These are phyloP conservation scores for Pyrenophora seminiperda DNA, from an alignment of 2,329 filamentous ascomycete genomes.

Conservation along the genomic window DNA sequence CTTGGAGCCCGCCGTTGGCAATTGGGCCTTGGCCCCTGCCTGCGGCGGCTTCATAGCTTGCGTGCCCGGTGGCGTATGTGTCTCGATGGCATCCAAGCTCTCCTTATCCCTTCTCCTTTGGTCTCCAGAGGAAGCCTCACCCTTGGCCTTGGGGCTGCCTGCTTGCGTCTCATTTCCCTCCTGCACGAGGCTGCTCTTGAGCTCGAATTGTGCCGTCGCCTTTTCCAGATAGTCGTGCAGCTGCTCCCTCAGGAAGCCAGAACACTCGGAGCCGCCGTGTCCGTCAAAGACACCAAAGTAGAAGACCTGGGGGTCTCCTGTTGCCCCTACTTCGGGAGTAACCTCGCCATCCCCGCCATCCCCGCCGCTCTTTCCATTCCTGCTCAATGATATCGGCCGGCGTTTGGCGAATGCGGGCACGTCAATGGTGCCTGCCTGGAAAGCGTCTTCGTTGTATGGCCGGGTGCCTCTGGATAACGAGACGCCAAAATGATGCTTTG, in stretches of 20 bases:
- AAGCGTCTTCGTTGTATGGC: constrained; percentile 89
- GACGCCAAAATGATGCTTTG: constrained; percentile 94
- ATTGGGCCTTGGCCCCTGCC: constrained; percentile 24
- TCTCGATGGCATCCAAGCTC: constrained; percentile 53
- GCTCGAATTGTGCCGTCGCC: constrained; percentile 74
- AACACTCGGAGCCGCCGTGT: constrained; percentile 88
- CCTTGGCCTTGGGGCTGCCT: constrained; percentile 32
- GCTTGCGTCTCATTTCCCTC: constrained; percentile 30
- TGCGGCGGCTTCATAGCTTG: constrained; percentile 48
- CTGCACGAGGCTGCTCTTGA: constrained; percentile 71
- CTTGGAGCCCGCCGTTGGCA: constrained; percentile 34
- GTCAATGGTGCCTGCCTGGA: constrained; percentile 91
- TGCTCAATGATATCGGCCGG: constrained; percentile 68
- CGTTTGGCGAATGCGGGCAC: constrained; percentile 90
- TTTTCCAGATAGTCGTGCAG: constrained; percentile 89
- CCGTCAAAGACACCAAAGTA: constrained; percentile 98
- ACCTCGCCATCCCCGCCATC: constrained; percentile 61
- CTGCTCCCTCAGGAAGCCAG: constrained; percentile 80
- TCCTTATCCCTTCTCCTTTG: constrained; percentile 43
- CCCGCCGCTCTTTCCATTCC: constrained; percentile 34
- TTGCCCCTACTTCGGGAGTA: constrained; percentile 74
- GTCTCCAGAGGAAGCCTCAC: constrained; percentile 25
- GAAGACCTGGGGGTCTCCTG: constrained; percentile 92
- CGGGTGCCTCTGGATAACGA: constrained; percentile 79
- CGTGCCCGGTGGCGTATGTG: constrained; percentile 53